These are phyloP conservation scores for Penicillium sp. DNA, from an alignment of 2,329 filamentous ascomycete genomes.

Conservation along the genomic window DNA sequence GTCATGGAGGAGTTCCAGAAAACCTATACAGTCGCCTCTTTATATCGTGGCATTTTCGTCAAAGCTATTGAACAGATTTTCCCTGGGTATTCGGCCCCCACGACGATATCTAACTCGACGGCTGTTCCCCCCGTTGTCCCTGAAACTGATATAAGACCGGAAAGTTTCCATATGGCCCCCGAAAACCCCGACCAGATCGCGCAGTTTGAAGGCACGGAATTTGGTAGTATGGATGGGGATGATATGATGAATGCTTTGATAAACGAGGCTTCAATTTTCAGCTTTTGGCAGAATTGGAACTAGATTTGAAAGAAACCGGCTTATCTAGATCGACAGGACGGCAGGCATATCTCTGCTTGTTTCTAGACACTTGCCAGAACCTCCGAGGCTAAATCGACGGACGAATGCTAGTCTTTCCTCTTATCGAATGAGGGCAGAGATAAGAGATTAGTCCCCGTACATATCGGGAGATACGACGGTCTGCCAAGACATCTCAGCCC, in stretches of 20 bases:
- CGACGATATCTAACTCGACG: not conserved
- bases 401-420: not conserved
- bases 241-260: constrained; percentile 21
- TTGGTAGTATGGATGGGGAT: not conserved
- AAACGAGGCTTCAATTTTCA: constrained; percentile 25
- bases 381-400: not conserved
- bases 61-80: constrained; percentile 26
- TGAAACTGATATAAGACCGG: not conserved
- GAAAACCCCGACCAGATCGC: not conserved
- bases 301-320: not conserved
- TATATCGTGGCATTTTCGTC: constrained; percentile 28
- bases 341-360: not conserved
- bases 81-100: constrained; percentile 12
- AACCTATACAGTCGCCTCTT: constrained; percentile 27
- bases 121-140: not conserved
- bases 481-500: not conserved
- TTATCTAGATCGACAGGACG: too few relatives aligned
- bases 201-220: not conserved
- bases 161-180: not conserved
- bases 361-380: not conserved
- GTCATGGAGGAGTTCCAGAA: constrained; percentile 33
- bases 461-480: not conserved
- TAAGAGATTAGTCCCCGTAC: too few relatives aligned
- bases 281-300: constrained; percentile 25
- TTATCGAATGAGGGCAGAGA: not conserved